These are phyloP conservation scores for Chlorophyllum brunneum DNA, from an alignment of 768 basidiomycete species.

Conservation along the genomic window DNA sequence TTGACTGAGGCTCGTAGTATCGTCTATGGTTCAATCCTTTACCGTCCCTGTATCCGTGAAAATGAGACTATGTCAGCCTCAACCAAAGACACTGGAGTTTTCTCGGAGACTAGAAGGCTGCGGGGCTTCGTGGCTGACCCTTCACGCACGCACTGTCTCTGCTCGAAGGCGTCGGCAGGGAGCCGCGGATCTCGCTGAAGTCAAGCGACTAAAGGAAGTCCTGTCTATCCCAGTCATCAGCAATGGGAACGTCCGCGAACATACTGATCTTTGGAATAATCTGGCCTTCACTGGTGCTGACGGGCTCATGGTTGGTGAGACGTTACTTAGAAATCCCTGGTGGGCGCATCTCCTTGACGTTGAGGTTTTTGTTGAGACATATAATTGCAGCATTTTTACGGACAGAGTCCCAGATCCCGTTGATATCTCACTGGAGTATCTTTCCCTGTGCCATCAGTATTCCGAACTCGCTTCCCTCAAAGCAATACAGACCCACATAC, in stretches of 20 bases:
- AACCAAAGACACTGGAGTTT: slow-evolving; percentile 49
- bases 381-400: slow-evolving; percentile 51
- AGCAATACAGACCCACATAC: slow-evolving; percentile 59
- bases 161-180: slow-evolving; percentile 68
- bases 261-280: slow-evolving; percentile 54
- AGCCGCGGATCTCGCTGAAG: slow-evolving; percentile 59
- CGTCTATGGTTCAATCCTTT: slow-evolving; percentile 59
- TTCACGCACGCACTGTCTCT: slow-evolving; percentile 74
- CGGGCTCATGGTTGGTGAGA: slow-evolving; percentile 80
- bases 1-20: slow-evolving; percentile 39
- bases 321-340: slow-evolving; percentile 74
- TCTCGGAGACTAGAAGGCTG: slow-evolving; percentile 56
- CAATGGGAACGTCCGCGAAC: slow-evolving; percentile 73
- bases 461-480: slow-evolving; percentile 45
- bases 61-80: slow-evolving; percentile 54
- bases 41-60: slow-evolving; percentile 65
- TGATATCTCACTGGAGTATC: slow-evolving; percentile 65
- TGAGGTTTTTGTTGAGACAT: not conserved
- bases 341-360: slow-evolving; percentile 24
- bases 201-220: slow-evolving; percentile 49
- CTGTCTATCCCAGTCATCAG: slow-evolving; percentile 61
- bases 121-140: slow-evolving; percentile 66
- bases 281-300: slow-evolving; percentile 55
- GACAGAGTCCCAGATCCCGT: slow-evolving; percentile 55
- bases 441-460: slow-evolving; percentile 52